Conservation (phyloP, 495 filamentous ascomycete species). For the Chaetomium cochliodes region DNA sequence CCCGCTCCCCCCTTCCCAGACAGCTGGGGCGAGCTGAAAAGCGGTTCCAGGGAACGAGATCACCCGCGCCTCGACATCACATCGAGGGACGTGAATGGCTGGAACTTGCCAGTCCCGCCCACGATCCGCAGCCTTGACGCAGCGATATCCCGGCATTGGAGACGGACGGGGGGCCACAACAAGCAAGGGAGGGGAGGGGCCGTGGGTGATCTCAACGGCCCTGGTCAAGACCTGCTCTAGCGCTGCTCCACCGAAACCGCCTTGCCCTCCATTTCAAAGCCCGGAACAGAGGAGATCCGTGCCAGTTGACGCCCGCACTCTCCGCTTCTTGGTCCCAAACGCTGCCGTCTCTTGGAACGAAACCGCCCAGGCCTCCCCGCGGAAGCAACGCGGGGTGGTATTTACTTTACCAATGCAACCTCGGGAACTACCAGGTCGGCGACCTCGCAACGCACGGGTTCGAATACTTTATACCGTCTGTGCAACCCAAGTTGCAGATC, state of each 20-base stretch:
- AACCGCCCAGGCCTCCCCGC: background rate
- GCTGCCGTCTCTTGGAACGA: background rate
- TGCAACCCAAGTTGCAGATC: slow-evolving; percentile 19
- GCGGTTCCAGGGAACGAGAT: background rate
- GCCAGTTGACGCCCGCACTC: background rate
- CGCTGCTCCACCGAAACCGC: slow-evolving; percentile 5
- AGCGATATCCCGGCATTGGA: background rate
- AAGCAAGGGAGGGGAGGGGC: background rate
- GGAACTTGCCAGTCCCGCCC: background rate
- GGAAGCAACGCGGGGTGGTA: slow-evolving; percentile 11
- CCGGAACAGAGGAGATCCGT: background rate
- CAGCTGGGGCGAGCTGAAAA: slow-evolving; percentile 12
- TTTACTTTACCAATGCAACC: slow-evolving; percentile 14
- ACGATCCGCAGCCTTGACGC: background rate
- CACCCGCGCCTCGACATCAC: slow-evolving; percentile 4
- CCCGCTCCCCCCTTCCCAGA: slow-evolving; percentile 13
- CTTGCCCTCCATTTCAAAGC: background rate
- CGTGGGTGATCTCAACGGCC: slow-evolving; percentile 7
- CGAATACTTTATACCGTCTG: slow-evolving; percentile 8
- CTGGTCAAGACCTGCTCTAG: background rate
- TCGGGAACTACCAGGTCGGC: slow-evolving; percentile 20
- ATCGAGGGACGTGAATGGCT: slow-evolving; percentile 8
- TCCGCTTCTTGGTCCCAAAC: background rate
- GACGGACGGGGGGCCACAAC: background rate
- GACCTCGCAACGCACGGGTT: slow-evolving; percentile 18